These are phyloP conservation scores for Epichloe sylvatica DNA, from an alignment of 2,329 filamentous ascomycete species.

Conservation along the genomic window DNA sequence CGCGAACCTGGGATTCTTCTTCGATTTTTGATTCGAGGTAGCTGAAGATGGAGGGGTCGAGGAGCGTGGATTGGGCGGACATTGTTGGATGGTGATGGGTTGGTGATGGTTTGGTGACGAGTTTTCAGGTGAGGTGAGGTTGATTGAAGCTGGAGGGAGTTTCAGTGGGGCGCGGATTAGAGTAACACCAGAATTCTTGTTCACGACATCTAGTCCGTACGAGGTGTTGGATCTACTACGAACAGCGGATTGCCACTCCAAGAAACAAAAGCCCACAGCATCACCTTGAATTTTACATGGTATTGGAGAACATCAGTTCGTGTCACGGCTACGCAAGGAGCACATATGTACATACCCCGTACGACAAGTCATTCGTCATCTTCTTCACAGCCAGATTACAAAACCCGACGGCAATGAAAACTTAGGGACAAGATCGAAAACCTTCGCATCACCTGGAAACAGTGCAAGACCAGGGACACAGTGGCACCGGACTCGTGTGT, in stretches of 20 bases:
- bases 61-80: conserved; percentile 21
- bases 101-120: conserved; percentile 2
- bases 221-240: not conserved
- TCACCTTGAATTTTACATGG: too few species aligned
- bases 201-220: too few species aligned
- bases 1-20: conserved; percentile 67
- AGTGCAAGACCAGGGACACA: conserved; percentile 31
- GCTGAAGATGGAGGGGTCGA: conserved; percentile 75
- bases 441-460: conserved; percentile 27
- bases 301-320: too few species aligned
- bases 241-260: not conserved
- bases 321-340: too few species aligned
- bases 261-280: not conserved
- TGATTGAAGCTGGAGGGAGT: not conserved
- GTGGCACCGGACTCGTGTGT: conserved; percentile 21
- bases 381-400: conserved; percentile 1
- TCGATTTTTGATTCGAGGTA: conserved; percentile 81
- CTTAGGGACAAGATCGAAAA: conserved; percentile 11
- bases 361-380: conserved; percentile 15
- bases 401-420: conserved; percentile 20
- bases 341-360: too few species aligned
- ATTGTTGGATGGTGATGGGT: conserved; percentile 12
- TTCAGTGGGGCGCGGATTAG: not conserved
- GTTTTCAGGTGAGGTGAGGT: conserved; percentile 1
- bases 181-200: too few species aligned